Conservation (phyloP, 208 protist species). For the Wallacemonas sp. region DNA sequence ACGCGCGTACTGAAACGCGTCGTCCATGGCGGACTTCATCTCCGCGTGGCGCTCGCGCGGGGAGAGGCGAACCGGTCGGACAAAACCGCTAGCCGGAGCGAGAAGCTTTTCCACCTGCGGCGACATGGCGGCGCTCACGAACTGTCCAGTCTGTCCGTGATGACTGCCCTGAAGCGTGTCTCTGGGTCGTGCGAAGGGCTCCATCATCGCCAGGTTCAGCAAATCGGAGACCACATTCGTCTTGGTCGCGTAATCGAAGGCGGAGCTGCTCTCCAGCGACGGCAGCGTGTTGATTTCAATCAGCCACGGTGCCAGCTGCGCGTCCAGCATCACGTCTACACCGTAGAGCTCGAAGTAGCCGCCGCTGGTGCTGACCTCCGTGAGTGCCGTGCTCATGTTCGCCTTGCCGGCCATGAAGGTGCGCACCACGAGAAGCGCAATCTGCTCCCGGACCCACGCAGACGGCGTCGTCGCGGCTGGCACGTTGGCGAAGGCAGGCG, state of each 20-base stretch:
- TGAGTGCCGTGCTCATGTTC: conserved; percentile 27
- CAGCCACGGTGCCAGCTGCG: conserved; percentile 67
- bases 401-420: conserved; percentile 67
- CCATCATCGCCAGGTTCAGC: conserved; percentile 83
- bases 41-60: conserved; percentile 42
- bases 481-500: conserved; percentile 6
- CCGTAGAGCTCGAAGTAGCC: conserved; percentile 92
- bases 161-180: neutral
- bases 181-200: conserved; percentile 61
- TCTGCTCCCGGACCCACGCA: conserved; percentile 49
- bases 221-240: conserved; percentile 86
- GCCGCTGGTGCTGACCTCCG: conserved; percentile 29
- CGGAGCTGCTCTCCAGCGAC: conserved; percentile 85
- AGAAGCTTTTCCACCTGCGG: conserved; percentile 17
- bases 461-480: conserved; percentile 21
- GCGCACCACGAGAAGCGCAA: conserved; percentile 70
- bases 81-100: conserved; percentile 16
- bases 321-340: conserved; percentile 92
- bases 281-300: conserved; percentile 94
- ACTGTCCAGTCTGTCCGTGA: neutral
- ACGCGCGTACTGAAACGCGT: conserved; percentile 65
- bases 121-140: conserved; percentile 8
- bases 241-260: conserved; percentile 89
- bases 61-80: conserved; percentile 19
- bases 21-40: conserved; percentile 49